Conservation (phyloP, 352 stramenopile species). For the Globisporangium alternatum region DNA sequence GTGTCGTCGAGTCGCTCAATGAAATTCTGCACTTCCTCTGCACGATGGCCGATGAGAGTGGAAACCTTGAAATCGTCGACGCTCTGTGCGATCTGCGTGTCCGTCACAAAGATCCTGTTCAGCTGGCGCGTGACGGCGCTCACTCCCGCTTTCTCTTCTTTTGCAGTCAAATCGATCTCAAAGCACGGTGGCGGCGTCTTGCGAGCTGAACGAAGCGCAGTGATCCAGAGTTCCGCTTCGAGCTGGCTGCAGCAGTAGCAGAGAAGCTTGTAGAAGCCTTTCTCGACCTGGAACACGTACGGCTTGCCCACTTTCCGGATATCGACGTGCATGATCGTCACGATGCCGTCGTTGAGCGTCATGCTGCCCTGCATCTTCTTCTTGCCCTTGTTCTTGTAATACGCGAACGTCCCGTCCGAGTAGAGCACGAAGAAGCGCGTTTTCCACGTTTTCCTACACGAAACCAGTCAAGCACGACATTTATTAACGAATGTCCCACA, state of each 20-base stretch:
- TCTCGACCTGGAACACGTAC: constrained; percentile 83
- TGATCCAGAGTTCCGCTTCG: constrained; percentile 81
- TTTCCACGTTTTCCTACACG: constrained; percentile 79
- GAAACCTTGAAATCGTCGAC: constrained; percentile 52
- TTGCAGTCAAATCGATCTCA: constrained; percentile 62
- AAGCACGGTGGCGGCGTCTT: constrained; percentile 39
- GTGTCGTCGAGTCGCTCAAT: constrained; percentile 62
- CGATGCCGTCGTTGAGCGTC: constrained; percentile 79
- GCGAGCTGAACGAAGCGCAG: constrained; percentile 52
- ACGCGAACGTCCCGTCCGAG: constrained; percentile 74
- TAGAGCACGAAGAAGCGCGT: constrained; percentile 85
- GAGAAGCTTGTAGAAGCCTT: constrained; percentile 80
- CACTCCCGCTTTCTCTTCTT: constrained; percentile 50
- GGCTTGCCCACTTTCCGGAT: constrained; percentile 54
- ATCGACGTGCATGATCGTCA: constrained; percentile 80
- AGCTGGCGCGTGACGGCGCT: constrained; percentile 55
- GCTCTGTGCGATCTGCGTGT: constrained; percentile 45
- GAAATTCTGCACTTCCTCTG: constrained; percentile 52
- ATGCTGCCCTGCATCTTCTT: constrained; percentile 83
- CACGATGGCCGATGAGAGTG: constrained; percentile 37
- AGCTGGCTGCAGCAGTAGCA: constrained; percentile 78
- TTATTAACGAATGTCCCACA: background rate
- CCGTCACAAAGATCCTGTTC: constrained; percentile 84
- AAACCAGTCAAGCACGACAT: background rate
- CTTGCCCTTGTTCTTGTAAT: constrained; percentile 77